phyloP scores from a whole-genome alignment of 1,139 yeast species.

The Suhomyces kunorum region DNA sequence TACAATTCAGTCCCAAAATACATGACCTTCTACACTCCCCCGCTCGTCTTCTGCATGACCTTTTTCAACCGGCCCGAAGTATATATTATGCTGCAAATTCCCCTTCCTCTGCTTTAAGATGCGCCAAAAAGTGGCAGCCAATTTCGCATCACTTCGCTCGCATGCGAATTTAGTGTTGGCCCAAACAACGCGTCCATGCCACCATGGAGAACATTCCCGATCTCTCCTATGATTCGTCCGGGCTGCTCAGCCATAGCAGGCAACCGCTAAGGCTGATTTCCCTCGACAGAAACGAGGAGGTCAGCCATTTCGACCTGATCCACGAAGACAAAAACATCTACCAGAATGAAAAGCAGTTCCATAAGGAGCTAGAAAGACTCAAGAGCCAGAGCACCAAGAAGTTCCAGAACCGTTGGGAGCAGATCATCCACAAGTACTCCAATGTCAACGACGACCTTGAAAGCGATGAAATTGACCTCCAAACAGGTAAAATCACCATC shows the following conservation, averaged over 20 bases:
- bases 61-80: too few relatives aligned
- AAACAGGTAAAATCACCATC: slow-evolving; percentile 56
- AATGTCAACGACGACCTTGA: slow-evolving; percentile 49
- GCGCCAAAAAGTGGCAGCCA: not conserved
- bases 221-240: slow-evolving; percentile 15
- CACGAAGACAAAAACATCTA: slow-evolving; percentile 3
- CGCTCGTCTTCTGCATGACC: too few relatives aligned
- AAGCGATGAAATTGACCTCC: slow-evolving; percentile 66
- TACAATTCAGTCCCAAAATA: too few relatives aligned
- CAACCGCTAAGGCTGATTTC: slow-evolving; percentile 7
- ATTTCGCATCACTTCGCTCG: not conserved
- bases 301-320: slow-evolving; percentile 1
- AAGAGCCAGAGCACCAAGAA: slow-evolving; percentile 31
- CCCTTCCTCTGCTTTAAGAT: not conserved
- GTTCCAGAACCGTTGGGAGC: slow-evolving; percentile 52
- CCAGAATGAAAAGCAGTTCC: slow-evolving; percentile 20
- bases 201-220: slow-evolving; percentile 17
- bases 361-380: slow-evolving; percentile 25
- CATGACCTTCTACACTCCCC: not conserved
- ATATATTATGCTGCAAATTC: not conserved
- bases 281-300: slow-evolving; percentile 5
- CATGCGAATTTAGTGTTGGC: not conserved
- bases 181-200: slow-evolving; percentile 2
- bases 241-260: not conserved
- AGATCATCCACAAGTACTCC: slow-evolving; percentile 57